Conservation (phyloP, 2,329 filamentous ascomycete species). For the Scedosporium boydii region DNA sequence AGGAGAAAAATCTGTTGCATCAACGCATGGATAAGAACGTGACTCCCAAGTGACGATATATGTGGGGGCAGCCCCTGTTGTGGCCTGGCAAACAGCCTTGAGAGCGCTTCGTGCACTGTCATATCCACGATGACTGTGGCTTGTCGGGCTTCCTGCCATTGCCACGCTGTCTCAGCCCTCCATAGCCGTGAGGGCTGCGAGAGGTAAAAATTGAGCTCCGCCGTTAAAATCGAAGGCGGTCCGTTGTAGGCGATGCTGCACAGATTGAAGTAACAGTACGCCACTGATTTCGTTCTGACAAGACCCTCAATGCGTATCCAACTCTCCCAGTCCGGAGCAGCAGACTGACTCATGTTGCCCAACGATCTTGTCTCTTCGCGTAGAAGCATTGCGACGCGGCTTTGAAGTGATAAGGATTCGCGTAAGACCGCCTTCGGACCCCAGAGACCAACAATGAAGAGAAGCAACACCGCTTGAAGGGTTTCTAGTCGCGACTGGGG, state of each 20-base stretch:
- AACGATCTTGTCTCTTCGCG: conserved; percentile 44
- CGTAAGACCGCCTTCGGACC: conserved; percentile 50
- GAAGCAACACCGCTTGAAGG: conserved; percentile 52
- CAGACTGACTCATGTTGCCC: conserved; percentile 35
- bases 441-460: conserved; percentile 53
- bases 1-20: conserved; percentile 64
- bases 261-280: conserved; percentile 54
- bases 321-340: conserved; percentile 44
- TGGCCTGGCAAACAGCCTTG: conserved; percentile 42
- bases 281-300: conserved; percentile 49
- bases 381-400: conserved; percentile 46
- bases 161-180: conserved; percentile 47
- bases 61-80: conserved; percentile 37
- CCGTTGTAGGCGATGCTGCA: conserved; percentile 54
- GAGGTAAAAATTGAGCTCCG: conserved; percentile 45
- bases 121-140: conserved; percentile 40
- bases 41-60: conserved; percentile 55
- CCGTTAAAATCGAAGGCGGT: conserved; percentile 47
- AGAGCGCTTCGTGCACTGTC: conserved; percentile 47
- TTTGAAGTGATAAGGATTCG: conserved; percentile 50
- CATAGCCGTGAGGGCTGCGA: conserved; percentile 47
- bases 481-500: conserved; percentile 53
- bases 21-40: conserved; percentile 61
- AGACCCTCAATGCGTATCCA: conserved; percentile 49
- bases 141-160: conserved; percentile 50